Conservation (phyloP, 345 rosid species). For the Clausena lansium region DNA sequence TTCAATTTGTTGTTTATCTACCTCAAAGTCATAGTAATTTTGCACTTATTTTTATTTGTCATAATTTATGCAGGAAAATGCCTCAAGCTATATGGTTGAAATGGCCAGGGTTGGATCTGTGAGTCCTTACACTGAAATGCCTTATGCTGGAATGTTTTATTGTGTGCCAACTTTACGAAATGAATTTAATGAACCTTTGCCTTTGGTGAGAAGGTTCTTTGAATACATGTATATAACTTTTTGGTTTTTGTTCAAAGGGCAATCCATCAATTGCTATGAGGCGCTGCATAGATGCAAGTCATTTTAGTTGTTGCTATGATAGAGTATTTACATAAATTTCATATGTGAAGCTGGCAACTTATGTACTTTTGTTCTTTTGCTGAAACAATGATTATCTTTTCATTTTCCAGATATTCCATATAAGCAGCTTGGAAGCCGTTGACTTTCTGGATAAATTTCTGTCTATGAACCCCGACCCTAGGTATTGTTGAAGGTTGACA, state of each 20-base stretch:
- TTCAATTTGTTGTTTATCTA: neutral
- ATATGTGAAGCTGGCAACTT: neutral
- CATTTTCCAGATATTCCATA: constrained; percentile 61
- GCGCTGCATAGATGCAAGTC: neutral
- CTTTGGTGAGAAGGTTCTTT: neutral
- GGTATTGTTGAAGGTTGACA: constrained; percentile 46
- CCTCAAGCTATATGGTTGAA: constrained; percentile 87
- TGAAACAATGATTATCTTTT: constrained; percentile 19
- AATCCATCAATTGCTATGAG: neutral
- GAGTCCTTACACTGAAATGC: constrained; percentile 32
- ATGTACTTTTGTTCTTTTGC: neutral
- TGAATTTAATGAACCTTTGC: neutral
- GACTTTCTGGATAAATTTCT: constrained; percentile 76
- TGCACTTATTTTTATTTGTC: constrained; percentile 6
- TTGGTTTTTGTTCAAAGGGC: neutral
- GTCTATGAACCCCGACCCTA: constrained; percentile 80
- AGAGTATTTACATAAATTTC: neutral
- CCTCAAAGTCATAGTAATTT: neutral
- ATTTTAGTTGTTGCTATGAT: neutral
- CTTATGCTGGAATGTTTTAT: constrained; percentile 16
- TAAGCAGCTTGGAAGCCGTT: constrained; percentile 73
- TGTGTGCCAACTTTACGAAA: constrained; percentile 6
- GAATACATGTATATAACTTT: neutral
- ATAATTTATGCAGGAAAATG: constrained; percentile 61
- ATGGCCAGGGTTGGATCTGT: constrained; percentile 91